Conservation (phyloP, 805 yeast species). For the Pichia scutulata region DNA sequence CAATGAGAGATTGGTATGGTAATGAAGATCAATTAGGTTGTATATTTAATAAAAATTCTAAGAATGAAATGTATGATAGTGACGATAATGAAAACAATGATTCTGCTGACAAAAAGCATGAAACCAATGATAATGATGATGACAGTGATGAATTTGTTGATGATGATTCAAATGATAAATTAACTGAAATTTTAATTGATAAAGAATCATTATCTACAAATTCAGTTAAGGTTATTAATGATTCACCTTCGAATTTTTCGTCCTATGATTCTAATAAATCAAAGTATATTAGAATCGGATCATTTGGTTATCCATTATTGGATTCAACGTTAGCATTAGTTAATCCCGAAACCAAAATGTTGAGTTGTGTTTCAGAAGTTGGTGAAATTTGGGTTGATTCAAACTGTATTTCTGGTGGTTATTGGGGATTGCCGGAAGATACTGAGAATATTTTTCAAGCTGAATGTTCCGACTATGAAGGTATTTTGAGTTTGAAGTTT, state of each 20-base stretch:
- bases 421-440: slow-evolving; percentile 63
- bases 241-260: slow-evolving; percentile 46
- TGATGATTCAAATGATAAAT: slow-evolving; percentile 28
- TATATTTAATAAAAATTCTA: slow-evolving; percentile 26
- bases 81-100: neutral
- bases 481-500: slow-evolving; percentile 66
- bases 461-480: slow-evolving; percentile 64
- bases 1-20: slow-evolving; percentile 88
- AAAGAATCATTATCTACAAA: slow-evolving; percentile 67
- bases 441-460: slow-evolving; percentile 78
- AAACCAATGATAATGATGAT: slow-evolving; percentile 18
- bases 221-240: slow-evolving; percentile 58
- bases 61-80: neutral
- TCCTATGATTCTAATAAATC: slow-evolving; percentile 18
- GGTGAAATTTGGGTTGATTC: slow-evolving; percentile 99
- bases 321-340: slow-evolving; percentile 92
- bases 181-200: slow-evolving; percentile 65
- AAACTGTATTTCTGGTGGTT: slow-evolving; percentile 84
- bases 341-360: slow-evolving; percentile 78
- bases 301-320: slow-evolving; percentile 92
- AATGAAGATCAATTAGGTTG: slow-evolving; percentile 57
- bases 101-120: neutral
- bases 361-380: slow-evolving; percentile 69
- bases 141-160: slow-evolving; percentile 14
- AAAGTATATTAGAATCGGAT: slow-evolving; percentile 62